Conservation (phyloP, 306 rosid genomes). For the Fragaria iinumae region DNA sequence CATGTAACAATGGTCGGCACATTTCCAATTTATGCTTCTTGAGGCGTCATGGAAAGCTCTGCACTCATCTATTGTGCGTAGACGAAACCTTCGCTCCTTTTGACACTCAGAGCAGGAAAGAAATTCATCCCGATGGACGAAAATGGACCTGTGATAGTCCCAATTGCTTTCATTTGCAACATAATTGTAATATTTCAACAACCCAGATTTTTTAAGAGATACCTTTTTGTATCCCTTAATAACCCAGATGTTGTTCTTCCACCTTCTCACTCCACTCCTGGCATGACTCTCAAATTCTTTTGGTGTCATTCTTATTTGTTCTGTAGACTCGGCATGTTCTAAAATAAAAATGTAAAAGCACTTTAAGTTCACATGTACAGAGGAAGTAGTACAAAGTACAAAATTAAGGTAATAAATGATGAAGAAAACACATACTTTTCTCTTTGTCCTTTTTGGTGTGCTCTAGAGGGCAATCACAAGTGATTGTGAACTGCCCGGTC, state of each 20-base stretch:
- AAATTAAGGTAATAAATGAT: too few species aligned
- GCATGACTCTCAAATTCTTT: constrained; percentile 46
- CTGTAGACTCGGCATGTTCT: neutral
- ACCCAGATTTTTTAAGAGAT: constrained; percentile 26
- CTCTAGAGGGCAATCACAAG: constrained; percentile 26
- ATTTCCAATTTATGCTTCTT: constrained; percentile 31
- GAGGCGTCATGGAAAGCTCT: constrained; percentile 34
- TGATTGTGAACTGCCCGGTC: constrained; percentile 35
- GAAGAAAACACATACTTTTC: neutral
- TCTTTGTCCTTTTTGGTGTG: neutral
- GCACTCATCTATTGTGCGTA: constrained; percentile 8
- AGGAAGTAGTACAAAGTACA: neutral
- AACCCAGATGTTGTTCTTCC: constrained; percentile 52
- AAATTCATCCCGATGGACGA: constrained; percentile 44
- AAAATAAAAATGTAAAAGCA: neutral
- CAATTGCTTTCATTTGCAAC: constrained; percentile 33
- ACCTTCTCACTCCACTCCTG: constrained; percentile 20
- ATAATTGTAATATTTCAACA: constrained; percentile 41
- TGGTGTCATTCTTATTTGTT: constrained; percentile 20
- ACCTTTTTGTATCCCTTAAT: constrained; percentile 14
- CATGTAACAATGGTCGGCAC: constrained; percentile 33
- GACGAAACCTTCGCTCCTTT: constrained; percentile 45
- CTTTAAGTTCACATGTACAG: neutral
- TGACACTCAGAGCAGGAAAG: constrained; percentile 30
- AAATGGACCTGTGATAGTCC: constrained; percentile 18